A percentile compares a stretch with the other conserved stretches of the same genome.
Conservation (phyloP, 1,284 basidiomycete genomes). For the Papiliotrema flavescens region DNA sequence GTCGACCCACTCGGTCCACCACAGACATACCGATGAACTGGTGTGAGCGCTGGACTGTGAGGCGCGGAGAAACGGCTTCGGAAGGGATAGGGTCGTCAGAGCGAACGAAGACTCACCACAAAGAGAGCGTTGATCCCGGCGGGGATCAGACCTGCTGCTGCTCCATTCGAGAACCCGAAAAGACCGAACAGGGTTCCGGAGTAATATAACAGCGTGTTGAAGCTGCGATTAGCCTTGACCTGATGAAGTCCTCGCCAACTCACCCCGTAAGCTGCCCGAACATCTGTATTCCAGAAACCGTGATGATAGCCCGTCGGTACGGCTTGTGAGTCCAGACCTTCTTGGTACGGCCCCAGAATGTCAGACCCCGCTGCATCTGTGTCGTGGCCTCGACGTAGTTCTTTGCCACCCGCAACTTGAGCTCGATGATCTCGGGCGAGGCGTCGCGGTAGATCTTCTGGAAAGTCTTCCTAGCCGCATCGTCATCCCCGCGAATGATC, state of each 20-base stretch:
- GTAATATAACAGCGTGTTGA: not conserved
- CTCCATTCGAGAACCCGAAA: not conserved
- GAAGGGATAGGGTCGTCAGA: no score
- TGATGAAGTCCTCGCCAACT: not conserved
- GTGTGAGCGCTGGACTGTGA: not conserved
- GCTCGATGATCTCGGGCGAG: conserved; percentile 29
- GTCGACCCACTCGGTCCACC: conserved; percentile 38
- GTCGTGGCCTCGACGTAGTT: conserved; percentile 27
- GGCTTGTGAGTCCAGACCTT: conserved; percentile 17
- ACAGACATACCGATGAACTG: conserved; percentile 1
- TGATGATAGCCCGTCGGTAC: conserved; percentile 23
- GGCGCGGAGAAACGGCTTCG: no score
- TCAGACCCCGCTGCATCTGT: conserved; percentile 9
- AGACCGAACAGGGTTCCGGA: conserved; percentile 1
- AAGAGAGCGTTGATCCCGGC: conserved; percentile 2
- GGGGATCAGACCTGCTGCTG: not conserved
- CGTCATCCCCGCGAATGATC: conserved; percentile 25
- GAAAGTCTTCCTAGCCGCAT: conserved; percentile 24
- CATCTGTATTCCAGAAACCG: conserved; percentile 14
- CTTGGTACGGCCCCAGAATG: conserved; percentile 12
- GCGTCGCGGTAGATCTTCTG: conserved; percentile 31
- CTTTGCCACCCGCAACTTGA: conserved; percentile 34
- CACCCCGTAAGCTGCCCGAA: conserved; percentile 32
- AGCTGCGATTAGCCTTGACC: not conserved
- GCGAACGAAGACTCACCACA: conserved; percentile 4